Evolutionary conservation across 805 yeast species (phyloP), one percentile per base, ranked within the genome.

Genomic region (Candida methanosorbosa): DNA sequence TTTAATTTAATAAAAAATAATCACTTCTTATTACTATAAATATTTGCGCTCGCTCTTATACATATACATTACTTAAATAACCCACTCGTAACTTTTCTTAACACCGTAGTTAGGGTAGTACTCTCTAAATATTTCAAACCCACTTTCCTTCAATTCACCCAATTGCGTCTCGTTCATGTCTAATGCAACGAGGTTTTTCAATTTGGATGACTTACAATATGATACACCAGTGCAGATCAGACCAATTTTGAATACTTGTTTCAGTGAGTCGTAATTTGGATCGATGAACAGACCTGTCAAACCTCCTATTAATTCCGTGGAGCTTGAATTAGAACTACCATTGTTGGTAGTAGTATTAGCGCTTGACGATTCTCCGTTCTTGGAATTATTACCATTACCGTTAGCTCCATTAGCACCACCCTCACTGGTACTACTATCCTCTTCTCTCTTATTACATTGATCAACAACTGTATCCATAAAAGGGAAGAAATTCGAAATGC

Each of bases 201-300:
- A 33, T 4, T 37, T 30, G 30, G 53, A 50, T 21, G 46, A 41
- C 43, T 67, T 69, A 39, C 68, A 54, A 38, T 61, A 69, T 6
- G 75, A 64, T 13, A 72, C 65, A 6, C 68, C 75, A 34, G 78
- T 68, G 41, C 79, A 74, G 9, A 75, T 68, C 38, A 75, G 62
- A 0, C 81, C 81, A 42, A 68, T 61, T 38, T 64, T 69, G 53
- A 75, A 69, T 3, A 74, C 72, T 35, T 70, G 73, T 7, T 69
- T 64, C 43, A 75, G 61, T 40, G 69, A 71, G 19, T 68, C 64
- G 47, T 72, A 72, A 29, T 61, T 59, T 15, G 73, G 72, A 41
- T 73, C 78, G 18, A 72, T 68, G 21, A 74, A 61, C 2, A 75
- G 63, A 4, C 75, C 76, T 12, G 72, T 56, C 9, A 75, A 55